Evolutionary conservation across 441 rosid genomes (phyloP).

Genomic region (Arabidopsis hybrid): DNA sequence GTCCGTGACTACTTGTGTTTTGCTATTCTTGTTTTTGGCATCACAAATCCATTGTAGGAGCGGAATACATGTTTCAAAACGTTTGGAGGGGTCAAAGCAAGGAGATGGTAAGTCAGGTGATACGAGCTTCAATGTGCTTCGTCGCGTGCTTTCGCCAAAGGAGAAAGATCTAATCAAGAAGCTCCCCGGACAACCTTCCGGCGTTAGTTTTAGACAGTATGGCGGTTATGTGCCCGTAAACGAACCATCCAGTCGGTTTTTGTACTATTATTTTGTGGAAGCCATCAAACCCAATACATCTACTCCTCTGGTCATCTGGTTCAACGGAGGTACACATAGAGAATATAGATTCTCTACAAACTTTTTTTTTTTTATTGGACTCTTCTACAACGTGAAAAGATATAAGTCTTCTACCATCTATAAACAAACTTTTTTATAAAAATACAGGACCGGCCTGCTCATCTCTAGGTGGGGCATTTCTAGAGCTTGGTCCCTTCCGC

Average conservation of each 20-base stretch:
- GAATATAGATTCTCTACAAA: too few relatives aligned
- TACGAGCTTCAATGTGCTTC: conserved; percentile 11
- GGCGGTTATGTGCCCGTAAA: conserved; percentile 72
- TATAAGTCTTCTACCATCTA: background rate
- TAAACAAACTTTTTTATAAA: background rate
- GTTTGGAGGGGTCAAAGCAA: background rate
- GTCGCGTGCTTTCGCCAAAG: conserved; percentile 2
- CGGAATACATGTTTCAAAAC: conserved; percentile 32
- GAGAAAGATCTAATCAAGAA: conserved; percentile 61
- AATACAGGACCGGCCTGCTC: conserved; percentile 82
- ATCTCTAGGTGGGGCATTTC: conserved; percentile 77
- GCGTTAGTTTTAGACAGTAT: conserved; percentile 58
- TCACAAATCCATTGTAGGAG: conserved; percentile 44
- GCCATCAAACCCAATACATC: conserved; percentile 47
- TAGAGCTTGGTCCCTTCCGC: conserved; percentile 79
- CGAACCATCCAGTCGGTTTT: conserved; percentile 56
- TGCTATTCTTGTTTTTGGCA: conserved; percentile 29
- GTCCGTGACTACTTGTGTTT: conserved; percentile 17
- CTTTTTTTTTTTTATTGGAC: background rate
- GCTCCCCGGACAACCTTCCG: conserved; percentile 65
- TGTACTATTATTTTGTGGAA: conserved; percentile 73
- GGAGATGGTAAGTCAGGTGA: background rate
- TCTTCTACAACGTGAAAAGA: background rate
- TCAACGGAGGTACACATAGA: conserved; percentile 56
- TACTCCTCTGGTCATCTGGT: conserved; percentile 84